Evolutionary conservation across 331 rosid genomes (phyloP), one percentile per base, ranked within the genome.

Genomic region (Quercus lobata): DNA sequence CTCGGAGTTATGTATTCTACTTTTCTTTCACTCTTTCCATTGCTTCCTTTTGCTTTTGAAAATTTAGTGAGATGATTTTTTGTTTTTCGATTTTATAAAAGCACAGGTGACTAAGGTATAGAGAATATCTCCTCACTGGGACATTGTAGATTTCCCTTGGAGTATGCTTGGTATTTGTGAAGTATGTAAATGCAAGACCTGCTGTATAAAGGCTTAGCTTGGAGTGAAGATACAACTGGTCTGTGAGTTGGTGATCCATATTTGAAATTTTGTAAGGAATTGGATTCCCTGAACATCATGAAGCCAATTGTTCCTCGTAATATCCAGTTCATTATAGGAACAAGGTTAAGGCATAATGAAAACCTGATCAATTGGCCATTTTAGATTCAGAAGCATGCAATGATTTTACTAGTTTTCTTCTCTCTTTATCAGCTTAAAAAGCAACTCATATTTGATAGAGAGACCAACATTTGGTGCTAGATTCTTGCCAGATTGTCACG

Each of bases 321-420:
- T 75, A 90, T 89, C 83, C 98, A 95, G 81, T 95, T 92, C 94
- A 90, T 69, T 95, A 95, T 77, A 95, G 97, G 82, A 95, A 95
- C 77, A 95, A 95, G 98, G 98, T 88, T 76, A 46, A 87, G 76
- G 71, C 57, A 24, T 17, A 25, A 65, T 1, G 6, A 41, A n/a
- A 63, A 37, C 55, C 34, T 22, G 60, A 21, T 76, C 37, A 60
- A 35, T 71, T 62, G 57, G 29, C 18, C 37, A 6, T 4, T 32
- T 49, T 65, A 30, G 5, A 30, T 30, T 30, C 5, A 30, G 34
- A 30, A 30, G 34, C 34, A 30, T 69, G 29, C 69, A 35, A 37
- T 34, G 34, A 21, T 25, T 55, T 3, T 17, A 16, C 37, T 22
- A 52, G 8, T 78, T 61, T 11, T 61, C 7, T 27, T 22, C 9